Base-by-base conservation (phyloP, 345 rosid species). In the Salix viminalis region DNA sequence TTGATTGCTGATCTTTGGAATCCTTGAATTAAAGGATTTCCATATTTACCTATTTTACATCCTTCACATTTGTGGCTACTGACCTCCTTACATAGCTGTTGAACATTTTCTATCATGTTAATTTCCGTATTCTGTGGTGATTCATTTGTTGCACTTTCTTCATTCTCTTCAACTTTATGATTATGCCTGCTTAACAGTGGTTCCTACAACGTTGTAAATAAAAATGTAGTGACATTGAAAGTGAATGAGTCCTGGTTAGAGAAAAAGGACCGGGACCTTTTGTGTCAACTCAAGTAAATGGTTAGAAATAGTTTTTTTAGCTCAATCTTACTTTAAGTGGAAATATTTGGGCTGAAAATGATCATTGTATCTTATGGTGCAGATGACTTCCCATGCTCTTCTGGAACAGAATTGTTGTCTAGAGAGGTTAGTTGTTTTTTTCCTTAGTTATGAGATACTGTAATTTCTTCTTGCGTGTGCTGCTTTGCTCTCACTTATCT, bases 331-430 rank as follows among this genome's bases (percentile, higher is more conserved):
- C 15, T 54, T 28, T 7, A 15, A 34, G 10, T 46, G 28, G n/a
- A 68, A 56, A 65, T 37, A 6, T 21, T 39, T 21, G 15, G 37
- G 26, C 48, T 44, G 54, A n/a, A 60, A 37, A 50, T 67, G 24
- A 39, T 66, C 4, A 56, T 41, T 70, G 36, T 61, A 23, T 23
- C 64, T 21, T 70, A 74, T 75, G 48, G 72, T 82, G 88, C 87
- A 89, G 90, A 82, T 36, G 74, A 54, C 73, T 77, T 87, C 82
- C 85, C 88, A 11, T 86, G 79, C 81, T 80, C 85, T 26, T 84
- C 88, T 18, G 83, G 82, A 71, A 70, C 69, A 7, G 85, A 79
- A 72, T 78, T 73, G 70, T 67, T 78, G 21, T 69, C 83, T 15
- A 71, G 77, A 56, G 81, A 83, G 92, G 92, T 89, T 36, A 36